Evolutionary conservation across 148 eudicot species (phyloP), one percentile per base, ranked within the genome.

Genomic region (Rhododendron vialii): DNA sequence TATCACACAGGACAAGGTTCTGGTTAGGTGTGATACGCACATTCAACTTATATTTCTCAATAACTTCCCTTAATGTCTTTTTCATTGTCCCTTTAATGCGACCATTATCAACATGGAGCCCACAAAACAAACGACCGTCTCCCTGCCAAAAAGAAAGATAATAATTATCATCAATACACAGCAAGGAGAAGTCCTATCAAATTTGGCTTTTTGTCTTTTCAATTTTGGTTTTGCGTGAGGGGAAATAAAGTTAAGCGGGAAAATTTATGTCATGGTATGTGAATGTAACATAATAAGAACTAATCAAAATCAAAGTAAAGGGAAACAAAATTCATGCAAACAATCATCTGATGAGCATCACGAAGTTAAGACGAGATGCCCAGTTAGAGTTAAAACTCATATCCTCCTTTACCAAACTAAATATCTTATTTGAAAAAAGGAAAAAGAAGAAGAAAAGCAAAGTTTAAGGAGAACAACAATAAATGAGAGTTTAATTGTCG

Each of bases 11-110:
- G 85, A 97, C 89, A 77, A 97, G 91, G 89, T 95, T 97, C 90
- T 97, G 99, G 88, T 97, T 97, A 75, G 98, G 94, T 11, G 98
- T 97, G 83, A 97, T 94, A n/a, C 98, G 98, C 71, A 95, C 98
- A 91, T 91, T 91, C 95, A 97, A 89, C 69, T 94, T 93, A 86
- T 97, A 94, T 84, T 96, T 95, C 90, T 97, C 98, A 88, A 97
- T 95, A 35, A 95, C 88, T 89, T 95, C 98, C 89, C 98, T 89
- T 76, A 95, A 87, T 78, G 95, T 92, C 87, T 85, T 92, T 95
- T 95, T 96, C 96, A 95, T 93, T 35, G 28, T 65, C 61, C 99
- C 99, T 86, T 97, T 97, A 61, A 97, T 85, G 86, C 98, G 96
- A 78, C 99, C 98, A 93, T 84, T 97, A 84, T 95, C 98, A 84